These are phyloP conservation scores for Blastomyces parvus DNA, from an alignment of 2,329 filamentous ascomycete species.

Conservation along the genomic window DNA sequence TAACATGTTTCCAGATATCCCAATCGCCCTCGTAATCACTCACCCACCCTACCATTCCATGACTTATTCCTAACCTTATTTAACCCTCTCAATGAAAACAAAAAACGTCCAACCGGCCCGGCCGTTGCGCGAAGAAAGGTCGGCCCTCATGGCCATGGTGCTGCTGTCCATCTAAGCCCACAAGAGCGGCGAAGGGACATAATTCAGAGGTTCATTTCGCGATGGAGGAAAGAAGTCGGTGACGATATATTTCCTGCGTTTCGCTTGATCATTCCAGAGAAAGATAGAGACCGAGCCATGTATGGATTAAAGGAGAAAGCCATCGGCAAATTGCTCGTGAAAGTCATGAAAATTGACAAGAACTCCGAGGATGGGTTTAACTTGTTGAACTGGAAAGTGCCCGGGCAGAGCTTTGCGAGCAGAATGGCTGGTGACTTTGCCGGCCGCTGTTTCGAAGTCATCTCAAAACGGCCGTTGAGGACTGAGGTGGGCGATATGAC, in stretches of 20 bases:
- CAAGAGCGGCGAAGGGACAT: conserved; percentile 72
- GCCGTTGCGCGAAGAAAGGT: conserved; percentile 47
- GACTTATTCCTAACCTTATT: conserved; percentile 70
- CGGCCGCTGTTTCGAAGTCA: conserved; percentile 73
- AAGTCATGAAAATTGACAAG: conserved; percentile 82
- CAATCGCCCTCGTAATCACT: conserved; percentile 70
- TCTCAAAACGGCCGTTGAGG: conserved; percentile 73
- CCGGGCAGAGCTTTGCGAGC: conserved; percentile 54
- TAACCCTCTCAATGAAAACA: conserved; percentile 68
- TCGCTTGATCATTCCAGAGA: conserved; percentile 82
- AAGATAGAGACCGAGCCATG: conserved; percentile 83
- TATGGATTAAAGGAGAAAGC: conserved; percentile 90
- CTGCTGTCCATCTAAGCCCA: conserved; percentile 47
- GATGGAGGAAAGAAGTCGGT: conserved; percentile 82
- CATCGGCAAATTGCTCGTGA: conserved; percentile 83
- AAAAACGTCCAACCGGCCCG: conserved; percentile 55
- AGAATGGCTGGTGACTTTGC: conserved; percentile 83
- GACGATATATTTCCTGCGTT: conserved; percentile 89
- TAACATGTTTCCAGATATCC: conserved; percentile 52
- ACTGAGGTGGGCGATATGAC: conserved; percentile 66
- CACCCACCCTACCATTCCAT: conserved; percentile 71
- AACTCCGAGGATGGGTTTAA: conserved; percentile 81
- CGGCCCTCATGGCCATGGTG: conserved; percentile 46
- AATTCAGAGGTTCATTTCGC: conserved; percentile 73
- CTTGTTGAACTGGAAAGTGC: conserved; percentile 85